A percentile compares a stretch with the other conserved stretches of the same genome.
Conservation (phyloP, 2,329 filamentous ascomycete species). For the Penicillium thymicola region DNA sequence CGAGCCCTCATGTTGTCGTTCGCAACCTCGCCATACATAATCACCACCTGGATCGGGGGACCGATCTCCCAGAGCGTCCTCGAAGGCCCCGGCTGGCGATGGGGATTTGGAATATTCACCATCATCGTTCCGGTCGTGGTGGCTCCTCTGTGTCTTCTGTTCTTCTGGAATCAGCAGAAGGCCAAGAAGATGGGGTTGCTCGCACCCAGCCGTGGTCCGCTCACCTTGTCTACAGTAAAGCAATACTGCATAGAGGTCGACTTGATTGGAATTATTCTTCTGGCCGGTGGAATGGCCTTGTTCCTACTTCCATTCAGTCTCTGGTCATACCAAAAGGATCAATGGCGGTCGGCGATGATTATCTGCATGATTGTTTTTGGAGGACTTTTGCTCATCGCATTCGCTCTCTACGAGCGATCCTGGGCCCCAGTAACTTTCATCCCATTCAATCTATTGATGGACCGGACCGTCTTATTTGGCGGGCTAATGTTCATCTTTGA, state of each 20-base stretch:
- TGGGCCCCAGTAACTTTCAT: slow-evolving; percentile 21
- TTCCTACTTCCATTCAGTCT: slow-evolving; percentile 29
- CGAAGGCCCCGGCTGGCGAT: slow-evolving; percentile 30
- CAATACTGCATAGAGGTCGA: slow-evolving; percentile 63
- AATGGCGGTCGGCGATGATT: slow-evolving; percentile 24
- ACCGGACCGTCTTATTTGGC: slow-evolving; percentile 16
- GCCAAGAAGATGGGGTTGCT: slow-evolving; percentile 55
- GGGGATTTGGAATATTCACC: slow-evolving; percentile 53
- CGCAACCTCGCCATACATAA: slow-evolving; percentile 58
- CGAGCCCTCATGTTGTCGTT: slow-evolving; percentile 60
- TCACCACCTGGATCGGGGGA: slow-evolving; percentile 55
- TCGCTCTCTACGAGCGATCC: slow-evolving; percentile 17
- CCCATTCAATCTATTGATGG: slow-evolving; percentile 17
- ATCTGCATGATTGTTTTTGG: slow-evolving; percentile 23
- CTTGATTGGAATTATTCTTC: slow-evolving; percentile 30
- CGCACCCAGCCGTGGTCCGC: slow-evolving; percentile 45
- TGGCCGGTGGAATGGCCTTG: slow-evolving; percentile 26
- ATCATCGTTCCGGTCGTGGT: slow-evolving; percentile 58
- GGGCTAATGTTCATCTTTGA: slow-evolving; percentile 5
- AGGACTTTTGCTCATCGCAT: slow-evolving; percentile 8
- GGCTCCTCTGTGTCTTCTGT: slow-evolving; percentile 54
- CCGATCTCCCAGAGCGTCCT: slow-evolving; percentile 48
- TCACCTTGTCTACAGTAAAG: slow-evolving; percentile 45
- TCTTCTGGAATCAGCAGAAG: slow-evolving; percentile 55
- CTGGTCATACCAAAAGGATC: slow-evolving; percentile 12